These are phyloP conservation scores for Globisporangium solare DNA, from an alignment of 352 stramenopile species.

Conservation along the genomic window DNA sequence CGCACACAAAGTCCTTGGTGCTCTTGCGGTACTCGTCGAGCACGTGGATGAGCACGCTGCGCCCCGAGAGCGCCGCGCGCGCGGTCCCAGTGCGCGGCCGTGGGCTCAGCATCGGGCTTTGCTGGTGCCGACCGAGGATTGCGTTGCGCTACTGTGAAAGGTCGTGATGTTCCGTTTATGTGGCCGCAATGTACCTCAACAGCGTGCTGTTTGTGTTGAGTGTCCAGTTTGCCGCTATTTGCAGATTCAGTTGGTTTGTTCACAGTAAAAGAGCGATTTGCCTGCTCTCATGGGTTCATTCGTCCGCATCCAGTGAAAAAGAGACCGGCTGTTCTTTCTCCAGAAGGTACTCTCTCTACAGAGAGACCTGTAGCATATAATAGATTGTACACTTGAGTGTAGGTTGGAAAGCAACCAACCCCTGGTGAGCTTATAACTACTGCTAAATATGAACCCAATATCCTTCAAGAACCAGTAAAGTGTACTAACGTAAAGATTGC, in stretches of 20 bases:
- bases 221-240: background rate
- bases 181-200: no score
- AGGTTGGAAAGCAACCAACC: no score
- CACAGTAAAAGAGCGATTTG: background rate
- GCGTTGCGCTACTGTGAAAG: background rate
- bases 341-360: background rate
- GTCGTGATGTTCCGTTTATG: no score
- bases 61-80: background rate
- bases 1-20: slow-evolving; percentile 83
- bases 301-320: background rate
- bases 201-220: background rate
- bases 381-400: no score
- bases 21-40: slow-evolving; percentile 87
- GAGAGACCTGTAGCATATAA: no score
- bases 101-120: slow-evolving; percentile 6
- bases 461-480: no score
- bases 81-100: background rate
- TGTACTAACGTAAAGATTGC: no score
- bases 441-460: no score
- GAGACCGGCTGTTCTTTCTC: background rate
- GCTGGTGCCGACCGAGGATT: background rate
- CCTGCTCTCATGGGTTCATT: background rate
- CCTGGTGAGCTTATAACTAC: no score
- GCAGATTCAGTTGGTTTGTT: background rate
- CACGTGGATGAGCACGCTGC: slow-evolving; percentile 85